phyloP scores from a whole-genome alignment of 805 yeast genomes.

The Candida incommunis region DNA sequence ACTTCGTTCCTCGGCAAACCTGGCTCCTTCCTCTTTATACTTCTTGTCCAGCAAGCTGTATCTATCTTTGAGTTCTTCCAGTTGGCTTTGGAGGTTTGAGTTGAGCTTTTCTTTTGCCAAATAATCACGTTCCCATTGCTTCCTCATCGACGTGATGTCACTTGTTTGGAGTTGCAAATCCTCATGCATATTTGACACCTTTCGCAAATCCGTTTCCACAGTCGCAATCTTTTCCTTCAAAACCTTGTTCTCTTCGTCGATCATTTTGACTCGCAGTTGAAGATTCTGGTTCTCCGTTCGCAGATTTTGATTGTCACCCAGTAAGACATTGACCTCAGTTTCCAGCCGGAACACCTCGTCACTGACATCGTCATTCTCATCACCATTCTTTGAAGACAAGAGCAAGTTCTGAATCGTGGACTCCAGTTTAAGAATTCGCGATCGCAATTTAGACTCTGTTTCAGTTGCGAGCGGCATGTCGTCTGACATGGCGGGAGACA shows the following conservation, averaged over 20 bases:
- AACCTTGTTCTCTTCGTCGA: slow-evolving; percentile 1
- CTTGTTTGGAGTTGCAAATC: background rate
- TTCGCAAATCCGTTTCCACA: slow-evolving; percentile 2
- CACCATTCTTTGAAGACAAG: slow-evolving; percentile 3
- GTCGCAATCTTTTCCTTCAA: slow-evolving; percentile 6
- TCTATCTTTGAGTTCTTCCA: slow-evolving; percentile 5
- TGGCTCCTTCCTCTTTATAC: background rate
- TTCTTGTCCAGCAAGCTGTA: background rate
- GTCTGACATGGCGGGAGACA: background rate
- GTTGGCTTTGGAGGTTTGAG: slow-evolving; percentile 2
- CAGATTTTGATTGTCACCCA: slow-evolving; percentile 18
- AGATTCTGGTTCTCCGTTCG: background rate
- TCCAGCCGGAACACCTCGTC: slow-evolving; percentile 6
- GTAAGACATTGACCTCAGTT: slow-evolving; percentile 4
- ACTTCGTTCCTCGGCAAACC: slow-evolving; percentile 5
- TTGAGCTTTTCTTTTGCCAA: slow-evolving; percentile 3
- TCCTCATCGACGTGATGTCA: background rate
- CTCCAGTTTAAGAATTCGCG: slow-evolving; percentile 3
- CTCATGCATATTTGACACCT: background rate
- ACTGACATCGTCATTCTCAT: background rate
- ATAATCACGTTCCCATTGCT: background rate
- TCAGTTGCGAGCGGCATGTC: background rate
- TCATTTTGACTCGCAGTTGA: background rate
- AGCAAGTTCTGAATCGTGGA: slow-evolving; percentile 1
- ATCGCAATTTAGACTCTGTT: slow-evolving; percentile 2